These are phyloP conservation scores for Citrus reticulata DNA, from an alignment of 345 rosid species.

Conservation along the genomic window DNA sequence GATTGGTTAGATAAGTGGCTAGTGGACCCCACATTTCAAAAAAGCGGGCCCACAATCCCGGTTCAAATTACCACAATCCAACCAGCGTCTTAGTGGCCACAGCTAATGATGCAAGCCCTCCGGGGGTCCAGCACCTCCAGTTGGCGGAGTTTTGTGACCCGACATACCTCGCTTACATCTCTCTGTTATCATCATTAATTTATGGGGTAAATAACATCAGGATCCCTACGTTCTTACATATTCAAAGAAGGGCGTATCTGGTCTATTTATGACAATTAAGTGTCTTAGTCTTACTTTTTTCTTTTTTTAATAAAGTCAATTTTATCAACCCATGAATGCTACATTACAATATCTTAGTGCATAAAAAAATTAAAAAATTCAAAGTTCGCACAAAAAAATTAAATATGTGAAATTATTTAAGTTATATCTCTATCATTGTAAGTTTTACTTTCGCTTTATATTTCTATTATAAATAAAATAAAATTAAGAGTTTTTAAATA, in stretches of 20 bases:
- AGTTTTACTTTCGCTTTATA: fast-evolving
- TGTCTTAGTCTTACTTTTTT: too few species aligned
- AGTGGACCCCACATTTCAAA: not conserved
- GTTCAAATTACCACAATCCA: slow-evolving; percentile 18
- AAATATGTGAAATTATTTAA: fast-evolving
- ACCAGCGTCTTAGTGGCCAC: slow-evolving; percentile 22
- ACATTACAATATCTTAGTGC: too few species aligned
- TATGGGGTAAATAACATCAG: not conserved
- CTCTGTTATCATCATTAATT: not conserved
- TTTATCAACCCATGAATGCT: too few species aligned
- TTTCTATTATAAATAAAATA: too few species aligned
- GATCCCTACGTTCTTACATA: not conserved
- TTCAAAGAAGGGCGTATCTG: not conserved
- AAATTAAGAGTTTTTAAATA: too few species aligned
- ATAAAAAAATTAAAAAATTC: too few species aligned
- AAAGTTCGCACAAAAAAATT: too few species aligned
- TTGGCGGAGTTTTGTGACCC: not conserved
- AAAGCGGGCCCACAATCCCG: not conserved
- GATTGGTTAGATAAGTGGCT: not conserved
- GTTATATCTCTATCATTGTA: too few species aligned
- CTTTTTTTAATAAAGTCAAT: too few species aligned
- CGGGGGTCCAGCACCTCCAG: not conserved
- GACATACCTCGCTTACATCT: not conserved
- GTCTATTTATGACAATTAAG: not conserved
- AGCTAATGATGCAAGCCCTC: slow-evolving; percentile 15